Evolutionary conservation across 176 grass and related monocot species (phyloP).

Genomic region (Typha latifolia): DNA sequence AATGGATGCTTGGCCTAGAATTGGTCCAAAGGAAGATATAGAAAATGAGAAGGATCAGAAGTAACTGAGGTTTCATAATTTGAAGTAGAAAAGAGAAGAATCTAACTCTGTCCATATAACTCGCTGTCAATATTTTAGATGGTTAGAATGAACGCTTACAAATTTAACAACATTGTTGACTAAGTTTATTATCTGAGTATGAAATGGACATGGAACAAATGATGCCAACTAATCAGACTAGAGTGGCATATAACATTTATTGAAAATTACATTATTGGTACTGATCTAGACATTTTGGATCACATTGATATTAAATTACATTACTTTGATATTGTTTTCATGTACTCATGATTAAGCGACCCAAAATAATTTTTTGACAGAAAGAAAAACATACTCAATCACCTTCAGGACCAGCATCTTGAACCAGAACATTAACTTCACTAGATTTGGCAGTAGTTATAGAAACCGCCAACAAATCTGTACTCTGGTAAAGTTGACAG

Average conservation of each 20-base stretch:
- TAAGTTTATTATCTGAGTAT: no score
- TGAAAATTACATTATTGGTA: no score
- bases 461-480: conserved; percentile 37
- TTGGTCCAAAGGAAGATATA: neutral
- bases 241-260: no score
- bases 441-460: conserved; percentile 63
- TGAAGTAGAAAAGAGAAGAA: neutral
- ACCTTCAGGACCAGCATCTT: conserved; percentile 24
- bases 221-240: no score
- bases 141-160: neutral
- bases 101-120: neutral
- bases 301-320: neutral
- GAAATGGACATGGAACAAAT: no score
- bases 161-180: no score
- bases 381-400: conserved; percentile 30
- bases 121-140: neutral
- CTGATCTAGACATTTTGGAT: no score
- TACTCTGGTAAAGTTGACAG: conserved; percentile 45
- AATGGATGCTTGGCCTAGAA: conserved; percentile 35
- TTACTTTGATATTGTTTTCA: neutral
- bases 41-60: neutral
- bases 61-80: neutral
- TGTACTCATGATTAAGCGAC: neutral
- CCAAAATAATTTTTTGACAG: neutral
- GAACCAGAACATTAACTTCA: conserved; percentile 56